phyloP scores from a whole-genome alignment of 257 asterid genomes.

The Paraleonurus japonicus region DNA sequence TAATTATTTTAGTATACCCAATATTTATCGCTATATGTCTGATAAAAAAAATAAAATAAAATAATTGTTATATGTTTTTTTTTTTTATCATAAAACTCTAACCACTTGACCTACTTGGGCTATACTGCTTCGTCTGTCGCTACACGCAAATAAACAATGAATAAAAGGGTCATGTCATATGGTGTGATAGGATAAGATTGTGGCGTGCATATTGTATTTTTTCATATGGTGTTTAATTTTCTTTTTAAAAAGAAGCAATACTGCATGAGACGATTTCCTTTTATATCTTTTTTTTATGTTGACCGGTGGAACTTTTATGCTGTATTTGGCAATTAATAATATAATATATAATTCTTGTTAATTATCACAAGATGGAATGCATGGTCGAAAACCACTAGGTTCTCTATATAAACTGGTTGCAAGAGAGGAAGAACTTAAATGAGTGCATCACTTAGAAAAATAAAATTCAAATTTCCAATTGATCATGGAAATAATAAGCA shows the following conservation, averaged over 20 bases:
- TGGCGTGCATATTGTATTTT: background rate
- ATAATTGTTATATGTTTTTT: too few species aligned
- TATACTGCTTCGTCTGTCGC: too few species aligned
- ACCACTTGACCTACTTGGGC: too few species aligned
- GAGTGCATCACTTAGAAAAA: slow-evolving; percentile 22
- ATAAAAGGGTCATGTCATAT: background rate
- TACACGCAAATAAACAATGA: too few species aligned
- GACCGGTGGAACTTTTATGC: slow-evolving; percentile 31
- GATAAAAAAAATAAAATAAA: too few species aligned
- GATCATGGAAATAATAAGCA: slow-evolving; percentile 39
- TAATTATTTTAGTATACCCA: background rate
- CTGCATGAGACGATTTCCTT: slow-evolving; percentile 41
- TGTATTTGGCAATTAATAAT: background rate
- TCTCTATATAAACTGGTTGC: slow-evolving; percentile 27
- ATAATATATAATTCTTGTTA: slow-evolving; percentile 17
- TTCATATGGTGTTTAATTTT: background rate
- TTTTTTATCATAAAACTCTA: too few species aligned
- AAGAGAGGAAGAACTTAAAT: slow-evolving; percentile 20
- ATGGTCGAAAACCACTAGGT: slow-evolving; percentile 28
- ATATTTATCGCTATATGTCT: background rate
- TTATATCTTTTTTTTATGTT: slow-evolving; percentile 16
- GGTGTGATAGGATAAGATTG: background rate
- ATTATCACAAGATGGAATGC: slow-evolving; percentile 30
- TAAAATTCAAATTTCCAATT: slow-evolving; percentile 4
- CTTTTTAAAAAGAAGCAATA: background rate